Evolutionary conservation across 192 early-diverging fungal genomes (phyloP).

Genomic region (Diversispora eburnea): DNA sequence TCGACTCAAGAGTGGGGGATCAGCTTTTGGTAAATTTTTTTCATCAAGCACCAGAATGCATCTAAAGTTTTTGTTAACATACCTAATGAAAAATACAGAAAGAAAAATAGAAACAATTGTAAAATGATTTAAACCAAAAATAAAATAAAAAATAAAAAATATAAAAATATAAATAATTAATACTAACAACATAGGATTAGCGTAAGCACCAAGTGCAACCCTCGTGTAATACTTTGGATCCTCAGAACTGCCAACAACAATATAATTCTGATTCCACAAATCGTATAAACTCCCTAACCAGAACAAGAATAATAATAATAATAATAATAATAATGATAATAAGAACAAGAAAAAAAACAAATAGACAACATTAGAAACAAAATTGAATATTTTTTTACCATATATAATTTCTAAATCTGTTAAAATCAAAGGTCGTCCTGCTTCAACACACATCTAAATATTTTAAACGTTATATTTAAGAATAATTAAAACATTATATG

Average conservation of each 20-base stretch:
- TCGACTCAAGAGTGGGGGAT: constrained; percentile 24
- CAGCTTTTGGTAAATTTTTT: constrained; percentile 3
- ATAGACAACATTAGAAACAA: background rate
- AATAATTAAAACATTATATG: background rate
- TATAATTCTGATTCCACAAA: constrained; percentile 32
- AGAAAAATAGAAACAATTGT: too few relatives aligned
- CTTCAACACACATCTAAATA: constrained; percentile 28
- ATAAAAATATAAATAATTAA: background rate
- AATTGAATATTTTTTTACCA: background rate
- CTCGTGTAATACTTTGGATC: constrained; percentile 16
- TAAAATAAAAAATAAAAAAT: background rate
- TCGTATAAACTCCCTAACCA: constrained; percentile 23
- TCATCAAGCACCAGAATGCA: constrained; percentile 28
- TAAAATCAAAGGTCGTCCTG: constrained; percentile 22
- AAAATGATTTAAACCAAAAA: background rate
- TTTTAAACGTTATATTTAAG: background rate
- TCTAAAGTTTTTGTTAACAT: constrained; percentile 16
- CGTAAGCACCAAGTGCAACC: constrained; percentile 22
- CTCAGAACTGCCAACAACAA: background rate
- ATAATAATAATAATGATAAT: background rate
- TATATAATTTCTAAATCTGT: constrained; percentile 23
- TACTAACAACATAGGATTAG: constrained; percentile 23
- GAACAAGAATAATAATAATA: background rate
- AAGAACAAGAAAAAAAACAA: background rate
- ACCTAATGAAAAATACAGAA: background rate